Conservation (phyloP, 2,329 filamentous ascomycete genomes). For the Fusarium sp. region DNA sequence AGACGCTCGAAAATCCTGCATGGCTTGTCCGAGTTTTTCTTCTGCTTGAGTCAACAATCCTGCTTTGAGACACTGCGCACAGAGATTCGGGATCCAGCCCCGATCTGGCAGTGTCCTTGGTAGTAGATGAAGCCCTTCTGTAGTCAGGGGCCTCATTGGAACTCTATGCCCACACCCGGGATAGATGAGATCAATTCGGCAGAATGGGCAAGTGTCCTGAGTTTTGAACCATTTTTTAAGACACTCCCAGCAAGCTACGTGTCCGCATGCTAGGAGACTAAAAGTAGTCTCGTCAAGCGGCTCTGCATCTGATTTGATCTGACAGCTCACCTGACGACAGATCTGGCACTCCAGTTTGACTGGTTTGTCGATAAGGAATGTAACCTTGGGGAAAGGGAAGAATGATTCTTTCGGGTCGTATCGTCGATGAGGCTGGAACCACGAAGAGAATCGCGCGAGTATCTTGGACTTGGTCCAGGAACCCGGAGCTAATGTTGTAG, state of each 20-base stretch:
- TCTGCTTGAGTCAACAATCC: slow-evolving; percentile 20
- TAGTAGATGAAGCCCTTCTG: slow-evolving; percentile 50
- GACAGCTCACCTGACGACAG: slow-evolving; percentile 41
- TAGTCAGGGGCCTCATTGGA: slow-evolving; percentile 44
- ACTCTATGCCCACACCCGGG: slow-evolving; percentile 50
- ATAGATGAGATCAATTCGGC: slow-evolving; percentile 49
- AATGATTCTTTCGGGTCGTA: slow-evolving; percentile 42
- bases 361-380: slow-evolving; percentile 48
- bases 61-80: slow-evolving; percentile 33
- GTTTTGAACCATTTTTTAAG: slow-evolving; percentile 47
- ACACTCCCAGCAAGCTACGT: slow-evolving; percentile 51
- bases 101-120: slow-evolving; percentile 52
- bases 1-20: slow-evolving; percentile 26
- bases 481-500: slow-evolving; percentile 1
- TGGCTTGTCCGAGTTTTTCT: slow-evolving; percentile 27
- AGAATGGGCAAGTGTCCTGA: slow-evolving; percentile 53
- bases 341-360: slow-evolving; percentile 45
- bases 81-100: slow-evolving; percentile 49
- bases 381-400: slow-evolving; percentile 49
- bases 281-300: slow-evolving; percentile 39
- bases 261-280: slow-evolving; percentile 54
- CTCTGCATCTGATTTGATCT: slow-evolving; percentile 36
- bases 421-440: slow-evolving; percentile 36
- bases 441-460: slow-evolving; percentile 25
- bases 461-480: slow-evolving; percentile 27